Evolutionary conservation across 768 basidiomycete genomes (phyloP).

Genomic region (Amylocystis lapponica): DNA sequence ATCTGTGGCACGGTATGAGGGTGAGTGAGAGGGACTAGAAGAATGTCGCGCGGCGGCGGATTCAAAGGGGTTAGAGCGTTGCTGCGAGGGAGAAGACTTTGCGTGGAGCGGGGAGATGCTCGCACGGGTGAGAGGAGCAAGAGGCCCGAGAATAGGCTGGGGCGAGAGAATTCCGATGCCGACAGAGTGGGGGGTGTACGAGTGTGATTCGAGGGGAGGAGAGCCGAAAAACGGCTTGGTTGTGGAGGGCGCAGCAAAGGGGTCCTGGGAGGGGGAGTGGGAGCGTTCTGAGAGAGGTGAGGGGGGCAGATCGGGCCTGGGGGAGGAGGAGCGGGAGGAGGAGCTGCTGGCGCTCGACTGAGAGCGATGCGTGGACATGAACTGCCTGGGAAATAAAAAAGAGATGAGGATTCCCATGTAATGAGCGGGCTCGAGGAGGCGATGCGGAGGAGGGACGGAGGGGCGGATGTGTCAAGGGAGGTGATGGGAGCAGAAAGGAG

Average conservation of each 20-base stretch:
- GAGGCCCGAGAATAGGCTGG: conserved; percentile 18
- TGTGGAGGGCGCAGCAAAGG: conserved; percentile 1
- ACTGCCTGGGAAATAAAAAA: conserved; percentile 23
- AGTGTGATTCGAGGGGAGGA: conserved; percentile 12
- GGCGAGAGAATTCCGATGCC: conserved; percentile 21
- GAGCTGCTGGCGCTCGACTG: conserved; percentile 12
- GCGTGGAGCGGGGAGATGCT: conserved; percentile 9
- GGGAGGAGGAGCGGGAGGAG: conserved; percentile 17
- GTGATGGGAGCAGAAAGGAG: conserved; percentile 12
- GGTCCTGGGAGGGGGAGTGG: conserved; percentile 7
- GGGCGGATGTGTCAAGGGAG: conserved; percentile 5
- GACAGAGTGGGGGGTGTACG: conserved; percentile 18
- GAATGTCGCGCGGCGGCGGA: not conserved
- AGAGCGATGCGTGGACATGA: conserved; percentile 21
- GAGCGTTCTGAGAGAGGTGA: conserved; percentile 6
- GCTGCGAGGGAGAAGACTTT: conserved; percentile 11
- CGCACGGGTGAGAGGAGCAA: conserved; percentile 14
- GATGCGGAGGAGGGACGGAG: conserved; percentile 2
- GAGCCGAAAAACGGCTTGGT: conserved; percentile 4
- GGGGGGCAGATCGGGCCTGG: conserved; percentile 8
- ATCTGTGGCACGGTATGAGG: not conserved
- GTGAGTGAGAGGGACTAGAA: too few relatives aligned
- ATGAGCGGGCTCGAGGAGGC: conserved; percentile 1
- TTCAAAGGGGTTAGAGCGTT: conserved; percentile 14
- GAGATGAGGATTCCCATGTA: conserved; percentile 28